Evolutionary conservation across 2,329 filamentous ascomycete species (phyloP).

Genomic region (Rhynchosporium agropyri): DNA sequence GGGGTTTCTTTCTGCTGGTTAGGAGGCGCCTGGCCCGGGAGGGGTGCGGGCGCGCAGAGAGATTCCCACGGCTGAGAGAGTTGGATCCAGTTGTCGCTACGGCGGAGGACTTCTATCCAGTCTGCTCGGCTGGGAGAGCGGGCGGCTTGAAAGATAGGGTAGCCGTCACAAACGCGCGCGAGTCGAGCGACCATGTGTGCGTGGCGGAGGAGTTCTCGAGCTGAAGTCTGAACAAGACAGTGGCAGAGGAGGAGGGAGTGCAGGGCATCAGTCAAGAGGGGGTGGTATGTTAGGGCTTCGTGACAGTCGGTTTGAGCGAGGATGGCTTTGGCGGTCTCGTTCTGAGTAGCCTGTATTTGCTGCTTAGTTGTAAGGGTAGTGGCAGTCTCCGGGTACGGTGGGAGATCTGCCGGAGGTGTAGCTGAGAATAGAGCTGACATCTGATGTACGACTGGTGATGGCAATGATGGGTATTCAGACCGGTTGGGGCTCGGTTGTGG

Average conservation of each 20-base stretch:
- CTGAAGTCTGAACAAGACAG: constrained; percentile 75
- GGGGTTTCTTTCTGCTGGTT: constrained; percentile 49
- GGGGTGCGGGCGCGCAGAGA: constrained; percentile 64
- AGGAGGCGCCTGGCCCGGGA: constrained; percentile 46
- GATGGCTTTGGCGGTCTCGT: constrained; percentile 40
- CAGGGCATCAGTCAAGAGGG: constrained; percentile 75
- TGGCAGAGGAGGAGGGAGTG: constrained; percentile 80
- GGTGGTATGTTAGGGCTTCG: constrained; percentile 78
- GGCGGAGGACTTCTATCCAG: constrained; percentile 76
- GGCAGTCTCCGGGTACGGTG: constrained; percentile 61
- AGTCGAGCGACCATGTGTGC: constrained; percentile 81
- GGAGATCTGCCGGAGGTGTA: constrained; percentile 66
- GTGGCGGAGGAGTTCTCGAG: constrained; percentile 76
- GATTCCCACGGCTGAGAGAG: constrained; percentile 68
- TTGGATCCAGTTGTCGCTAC: constrained; percentile 69
- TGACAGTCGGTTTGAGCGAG: constrained; percentile 50
- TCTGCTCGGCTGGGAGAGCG: constrained; percentile 73
- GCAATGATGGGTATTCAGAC: constrained; percentile 48
- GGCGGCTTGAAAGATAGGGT: constrained; percentile 76
- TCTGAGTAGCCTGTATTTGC: constrained; percentile 39
- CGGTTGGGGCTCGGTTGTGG: constrained; percentile 39
- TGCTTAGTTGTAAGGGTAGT: constrained; percentile 41
- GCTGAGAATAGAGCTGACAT: constrained; percentile 71
- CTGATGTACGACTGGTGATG: constrained; percentile 52
- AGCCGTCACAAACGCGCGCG: constrained; percentile 73